These are phyloP conservation scores for Domatiomyces globalis DNA, from an alignment of 2,329 filamentous ascomycete species.

Conservation along the genomic window DNA sequence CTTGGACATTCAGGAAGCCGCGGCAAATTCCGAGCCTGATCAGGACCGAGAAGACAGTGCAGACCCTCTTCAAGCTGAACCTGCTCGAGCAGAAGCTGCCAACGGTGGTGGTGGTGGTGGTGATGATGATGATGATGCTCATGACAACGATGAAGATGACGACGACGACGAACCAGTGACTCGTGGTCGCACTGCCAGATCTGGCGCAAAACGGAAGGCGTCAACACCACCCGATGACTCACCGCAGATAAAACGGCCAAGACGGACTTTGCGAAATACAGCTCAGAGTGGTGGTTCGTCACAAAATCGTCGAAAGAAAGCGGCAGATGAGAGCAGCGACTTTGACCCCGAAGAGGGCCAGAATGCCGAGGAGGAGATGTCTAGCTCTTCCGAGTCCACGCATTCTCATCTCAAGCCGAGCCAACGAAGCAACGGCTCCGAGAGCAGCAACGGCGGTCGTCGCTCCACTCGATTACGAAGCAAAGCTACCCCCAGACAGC, in stretches of 20 bases:
- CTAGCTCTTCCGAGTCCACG: constrained; percentile 36
- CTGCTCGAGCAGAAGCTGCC: constrained; percentile 16
- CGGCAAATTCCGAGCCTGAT: neutral
- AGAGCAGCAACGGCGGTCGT: constrained; percentile 32
- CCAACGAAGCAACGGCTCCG: constrained; percentile 31
- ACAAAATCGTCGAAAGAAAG: constrained; percentile 32
- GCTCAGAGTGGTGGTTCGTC: constrained; percentile 25
- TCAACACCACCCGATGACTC: constrained; percentile 23
- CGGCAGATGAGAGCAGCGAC: constrained; percentile 44
- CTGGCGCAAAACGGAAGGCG: constrained; percentile 20
- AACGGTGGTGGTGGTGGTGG: no score
- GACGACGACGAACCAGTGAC: constrained; percentile 42
- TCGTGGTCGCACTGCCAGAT: constrained; percentile 28
- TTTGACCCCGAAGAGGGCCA: constrained; percentile 47
- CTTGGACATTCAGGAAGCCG: constrained; percentile 7
- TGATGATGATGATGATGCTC: constrained; percentile 7
- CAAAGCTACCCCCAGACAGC: constrained; percentile 32
- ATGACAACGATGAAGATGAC: constrained; percentile 32
- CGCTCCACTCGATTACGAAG: constrained; percentile 39
- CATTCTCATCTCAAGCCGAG: constrained; percentile 29
- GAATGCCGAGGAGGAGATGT: constrained; percentile 42
- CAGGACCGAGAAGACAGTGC: neutral
- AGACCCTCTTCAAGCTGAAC: constrained; percentile 6
- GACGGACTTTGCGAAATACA: constrained; percentile 19
- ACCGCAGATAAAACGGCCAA: constrained; percentile 18